A percentile compares a stretch with the other conserved stretches of the same genome.
These are phyloP conservation scores for Saccharomyces hybrid DNA, from an alignment of 1,139 yeast genomes.

Conservation along the genomic window DNA sequence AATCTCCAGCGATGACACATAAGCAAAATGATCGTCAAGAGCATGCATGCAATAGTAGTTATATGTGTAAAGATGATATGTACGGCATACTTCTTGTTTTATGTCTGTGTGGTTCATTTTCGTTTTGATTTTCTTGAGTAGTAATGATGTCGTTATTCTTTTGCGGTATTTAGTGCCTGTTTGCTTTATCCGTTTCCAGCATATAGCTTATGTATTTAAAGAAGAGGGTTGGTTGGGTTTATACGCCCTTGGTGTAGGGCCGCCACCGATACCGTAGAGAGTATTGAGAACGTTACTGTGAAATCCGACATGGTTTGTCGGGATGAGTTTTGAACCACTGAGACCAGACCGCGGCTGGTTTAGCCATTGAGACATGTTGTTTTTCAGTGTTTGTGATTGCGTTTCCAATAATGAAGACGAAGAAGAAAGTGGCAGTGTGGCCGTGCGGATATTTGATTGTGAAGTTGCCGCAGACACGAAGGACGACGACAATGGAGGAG, in stretches of 20 bases:
- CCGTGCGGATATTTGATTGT: neutral
- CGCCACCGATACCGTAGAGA: neutral
- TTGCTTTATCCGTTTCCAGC: neutral
- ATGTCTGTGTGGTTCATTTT: neutral
- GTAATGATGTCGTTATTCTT: neutral
- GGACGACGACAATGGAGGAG: neutral
- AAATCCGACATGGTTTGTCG: constrained; percentile 1
- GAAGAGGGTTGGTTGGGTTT: neutral
- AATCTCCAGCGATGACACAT: neutral
- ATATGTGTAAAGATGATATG: neutral
- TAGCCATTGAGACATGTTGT: constrained; percentile 1
- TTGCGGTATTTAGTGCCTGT: too few species aligned
- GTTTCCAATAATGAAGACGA: neutral
- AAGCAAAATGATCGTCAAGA: neutral
- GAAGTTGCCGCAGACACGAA: neutral
- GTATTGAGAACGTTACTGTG: constrained; percentile 3
- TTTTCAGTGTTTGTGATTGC: constrained; percentile 4
- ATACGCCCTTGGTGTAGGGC: neutral
- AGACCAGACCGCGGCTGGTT: neutral
- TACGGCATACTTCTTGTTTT: neutral
- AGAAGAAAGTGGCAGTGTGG: neutral
- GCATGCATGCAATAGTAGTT: neutral
- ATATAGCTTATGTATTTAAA: neutral
- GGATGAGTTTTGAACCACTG: neutral
- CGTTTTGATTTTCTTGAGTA: neutral